Evolutionary conservation across 495 filamentous ascomycete genomes (phyloP), one percentile per base, ranked within the genome.

Genomic region (Penicillium pulvis): DNA sequence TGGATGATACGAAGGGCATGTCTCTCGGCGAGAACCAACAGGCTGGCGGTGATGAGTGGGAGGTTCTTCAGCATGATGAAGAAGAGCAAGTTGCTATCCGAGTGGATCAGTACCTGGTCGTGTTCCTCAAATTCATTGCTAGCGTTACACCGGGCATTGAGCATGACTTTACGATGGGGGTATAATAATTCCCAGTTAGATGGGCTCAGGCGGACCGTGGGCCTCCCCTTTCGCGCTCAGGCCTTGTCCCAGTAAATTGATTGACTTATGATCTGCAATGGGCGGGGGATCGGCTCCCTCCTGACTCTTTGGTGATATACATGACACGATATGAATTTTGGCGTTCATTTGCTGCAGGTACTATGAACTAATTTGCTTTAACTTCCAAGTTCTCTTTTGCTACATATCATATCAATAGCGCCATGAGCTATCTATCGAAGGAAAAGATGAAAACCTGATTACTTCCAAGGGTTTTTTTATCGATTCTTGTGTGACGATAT

Each of bases 121-220:
- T 98, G 2, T 98, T 98, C 71, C 77, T 98, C 62, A 98, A 98
- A 78, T 98, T 98, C 73, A 95, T 98, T 82, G 92, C 94, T 12
- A 93, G 90, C 58, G 93, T 98, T 26, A 97, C 93, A 23, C 94
- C 94, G 8, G 92, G 92, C 14, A 97, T 98, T 70, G 94, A 98
- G 77, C 90, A 98, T 70, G 94, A 98, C 71, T 97, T 95, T 71
- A 98, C 94, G 2, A 98, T 98, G 93, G 91, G 93, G 2, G 87
- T 98, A 30, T 97, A 72, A 73, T 41, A 6, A 16, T 41, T 16
- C 39, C 39, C 17, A 12, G 16, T 4, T 36, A 36, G 28, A 28
- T 36, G 10, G 10, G 10, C 33, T 36, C 7, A 36, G 33, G 33
- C 9, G 33, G 12, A 11, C 10, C 31, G 31, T 9, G 9, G 33